Base-by-base conservation (phyloP, 345 rosid genomes). In the Durio zibethinus region DNA sequence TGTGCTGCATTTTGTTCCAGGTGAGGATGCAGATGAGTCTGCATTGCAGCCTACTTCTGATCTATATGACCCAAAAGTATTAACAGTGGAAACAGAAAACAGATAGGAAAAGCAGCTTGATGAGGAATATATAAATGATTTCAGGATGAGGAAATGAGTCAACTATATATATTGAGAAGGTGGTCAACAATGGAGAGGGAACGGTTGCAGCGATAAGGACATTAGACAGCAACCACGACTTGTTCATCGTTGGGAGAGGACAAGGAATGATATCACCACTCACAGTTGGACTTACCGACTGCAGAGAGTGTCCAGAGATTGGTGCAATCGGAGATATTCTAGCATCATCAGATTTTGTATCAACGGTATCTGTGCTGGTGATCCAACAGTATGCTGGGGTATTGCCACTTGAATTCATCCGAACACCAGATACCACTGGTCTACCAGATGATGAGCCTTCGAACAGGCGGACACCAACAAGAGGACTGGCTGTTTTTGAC, bases 261-360 rank as follows among this genome's bases (percentile, higher is more conserved):
- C 87, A 92, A 82, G 98, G 93, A 23, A 83, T 83, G 85, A 52
- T 65, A 0, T 92, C 94, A 6, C 92, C 97, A 6, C 82, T 93
- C 27, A 92, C 94, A 0, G 93, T 93, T 0, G 98, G 99, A 50
- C 89, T 96, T 62, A 92, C 97, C 0, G 99, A 96, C 84, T 93
- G 98, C 98, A 96, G 99, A 16, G 99, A 96, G 66, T 96, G 99
- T 80, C 98, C 97, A 0, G 99, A 96, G 85, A 94, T 93, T 4
- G 99, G 98, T 2, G 93, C 97, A 7, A 96, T 93, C 18, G 98
- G 99, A 8, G 99, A 96, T 80, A 77, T 96, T 82, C 84, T 96
- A 42, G 99, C 98, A 0, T 96, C 99, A 7, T 92, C 99, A 3
- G 99, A 95, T 76, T 93, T 91, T 63, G 91, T 94, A 42, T 88